These are phyloP conservation scores for Atkinsonella hypoxylon DNA, from an alignment of 2,329 filamentous ascomycete genomes.

Conservation along the genomic window DNA sequence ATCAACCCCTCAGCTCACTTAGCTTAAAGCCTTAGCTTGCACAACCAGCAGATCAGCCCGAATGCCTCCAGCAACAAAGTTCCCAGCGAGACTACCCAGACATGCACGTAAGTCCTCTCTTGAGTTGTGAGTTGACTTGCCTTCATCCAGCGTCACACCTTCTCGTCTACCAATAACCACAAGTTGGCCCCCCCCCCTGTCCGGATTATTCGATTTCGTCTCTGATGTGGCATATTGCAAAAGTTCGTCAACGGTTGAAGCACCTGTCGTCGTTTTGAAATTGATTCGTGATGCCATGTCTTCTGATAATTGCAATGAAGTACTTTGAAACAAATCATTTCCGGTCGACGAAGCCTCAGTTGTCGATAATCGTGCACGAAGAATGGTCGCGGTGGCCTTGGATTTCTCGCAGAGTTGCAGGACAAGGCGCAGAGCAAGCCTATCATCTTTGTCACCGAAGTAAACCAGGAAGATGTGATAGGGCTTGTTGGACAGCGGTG, in stretches of 20 bases:
- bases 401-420: slow-evolving; percentile 74
- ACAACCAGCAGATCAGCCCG: slow-evolving; percentile 16
- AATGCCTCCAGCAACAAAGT: slow-evolving; percentile 13
- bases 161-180: slow-evolving; percentile 14
- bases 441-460: slow-evolving; percentile 74
- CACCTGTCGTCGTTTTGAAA: slow-evolving; percentile 9
- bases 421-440: slow-evolving; percentile 65
- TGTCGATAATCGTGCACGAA: slow-evolving; percentile 22
- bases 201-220: slow-evolving; percentile 1
- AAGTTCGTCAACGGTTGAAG: slow-evolving; percentile 13
- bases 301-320: slow-evolving; percentile 5
- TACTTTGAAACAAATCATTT: slow-evolving; percentile 8
- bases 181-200: slow-evolving; percentile 9
- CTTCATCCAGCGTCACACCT: slow-evolving; percentile 10
- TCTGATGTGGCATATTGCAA: slow-evolving; percentile 10
- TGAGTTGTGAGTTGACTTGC: slow-evolving; percentile 10
- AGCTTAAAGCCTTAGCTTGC: slow-evolving; percentile 16
- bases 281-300: slow-evolving; percentile 10
- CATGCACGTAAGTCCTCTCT: slow-evolving; percentile 12
- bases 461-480: slow-evolving; percentile 84
- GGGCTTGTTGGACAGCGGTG: slow-evolving; percentile 52
- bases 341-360: not conserved
- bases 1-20: not conserved
- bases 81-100: slow-evolving; percentile 13
- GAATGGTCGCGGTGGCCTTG: slow-evolving; percentile 65